Percentiles rank a stretch among this genome's conserved stretches.
phyloP scores from a whole-genome alignment of 2,329 filamentous ascomycete genomes.

The Escovopsis weberi region DNA sequence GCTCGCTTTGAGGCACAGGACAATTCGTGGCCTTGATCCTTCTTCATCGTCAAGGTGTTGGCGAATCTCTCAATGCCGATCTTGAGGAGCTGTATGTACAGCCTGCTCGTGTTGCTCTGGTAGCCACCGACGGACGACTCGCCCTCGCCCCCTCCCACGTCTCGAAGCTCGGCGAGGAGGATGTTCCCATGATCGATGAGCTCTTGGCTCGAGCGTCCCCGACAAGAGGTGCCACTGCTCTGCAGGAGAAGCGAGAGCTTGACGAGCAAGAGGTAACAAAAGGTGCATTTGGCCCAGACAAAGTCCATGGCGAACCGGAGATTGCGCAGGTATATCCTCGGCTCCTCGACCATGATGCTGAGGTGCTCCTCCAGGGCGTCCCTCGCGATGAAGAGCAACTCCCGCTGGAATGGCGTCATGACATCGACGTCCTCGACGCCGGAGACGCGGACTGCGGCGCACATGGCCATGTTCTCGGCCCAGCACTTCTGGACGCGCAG shows the following conservation, averaged over 20 bases:
- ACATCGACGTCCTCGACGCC: constrained; percentile 18
- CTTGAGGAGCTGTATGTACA: constrained; percentile 13
- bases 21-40: not conserved
- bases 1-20: not conserved
- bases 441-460: constrained; percentile 30
- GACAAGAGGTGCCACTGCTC: constrained; percentile 11
- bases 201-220: constrained; percentile 5
- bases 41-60: constrained; percentile 3
- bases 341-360: constrained; percentile 29
- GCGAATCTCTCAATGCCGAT: constrained; percentile 12
- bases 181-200: constrained; percentile 9
- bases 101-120: constrained; percentile 20
- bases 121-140: constrained; percentile 5
- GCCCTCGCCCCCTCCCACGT: constrained; percentile 6
- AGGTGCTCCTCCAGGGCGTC: constrained; percentile 35
- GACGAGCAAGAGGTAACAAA: constrained; percentile 39
- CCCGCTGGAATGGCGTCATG: constrained; percentile 33
- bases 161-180: constrained; percentile 13
- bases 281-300: constrained; percentile 43
- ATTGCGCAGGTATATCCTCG: constrained; percentile 31
- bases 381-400: constrained; percentile 35
- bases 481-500: constrained; percentile 37
- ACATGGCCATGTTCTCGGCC: constrained; percentile 36
- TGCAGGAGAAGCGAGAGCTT: constrained; percentile 35
- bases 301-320: constrained; percentile 42